phyloP scores from a whole-genome alignment of 345 rosid species.

The Salix koriyanagi region DNA sequence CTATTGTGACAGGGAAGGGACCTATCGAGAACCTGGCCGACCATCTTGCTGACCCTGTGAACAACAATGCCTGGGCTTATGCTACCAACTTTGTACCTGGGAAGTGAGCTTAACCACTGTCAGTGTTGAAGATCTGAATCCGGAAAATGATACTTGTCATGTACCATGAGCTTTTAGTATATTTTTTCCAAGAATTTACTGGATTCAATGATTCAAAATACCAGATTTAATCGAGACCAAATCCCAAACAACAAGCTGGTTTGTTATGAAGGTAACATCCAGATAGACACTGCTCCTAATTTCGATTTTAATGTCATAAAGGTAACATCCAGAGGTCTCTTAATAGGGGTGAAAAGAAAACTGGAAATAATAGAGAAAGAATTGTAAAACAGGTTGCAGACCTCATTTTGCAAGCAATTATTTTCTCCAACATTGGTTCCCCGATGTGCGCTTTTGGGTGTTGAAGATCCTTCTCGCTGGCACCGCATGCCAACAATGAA shows the following conservation, averaged over 20 bases:
- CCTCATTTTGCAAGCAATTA: background rate
- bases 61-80: slow-evolving; percentile 47
- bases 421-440: background rate
- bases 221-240: background rate
- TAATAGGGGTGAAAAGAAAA: background rate
- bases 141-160: background rate
- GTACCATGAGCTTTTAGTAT: background rate
- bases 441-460: background rate
- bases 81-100: slow-evolving; percentile 57
- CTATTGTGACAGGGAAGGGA: slow-evolving; percentile 47
- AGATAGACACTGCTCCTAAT: background rate
- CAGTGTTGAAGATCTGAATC: background rate
- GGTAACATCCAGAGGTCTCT: background rate
- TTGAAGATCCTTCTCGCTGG: background rate
- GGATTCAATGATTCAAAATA: background rate
- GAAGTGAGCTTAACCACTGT: slow-evolving; percentile 24
- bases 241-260: background rate
- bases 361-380: too few relatives aligned
- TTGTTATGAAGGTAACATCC: background rate
- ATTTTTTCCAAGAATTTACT: background rate
- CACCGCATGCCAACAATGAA: background rate
- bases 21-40: slow-evolving; percentile 40
- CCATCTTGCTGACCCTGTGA: slow-evolving; percentile 43
- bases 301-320: too few relatives aligned
- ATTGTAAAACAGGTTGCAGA: background rate